Base-by-base conservation (phyloP, 345 rosid species). In the Cardamine chenopodiifolia region DNA sequence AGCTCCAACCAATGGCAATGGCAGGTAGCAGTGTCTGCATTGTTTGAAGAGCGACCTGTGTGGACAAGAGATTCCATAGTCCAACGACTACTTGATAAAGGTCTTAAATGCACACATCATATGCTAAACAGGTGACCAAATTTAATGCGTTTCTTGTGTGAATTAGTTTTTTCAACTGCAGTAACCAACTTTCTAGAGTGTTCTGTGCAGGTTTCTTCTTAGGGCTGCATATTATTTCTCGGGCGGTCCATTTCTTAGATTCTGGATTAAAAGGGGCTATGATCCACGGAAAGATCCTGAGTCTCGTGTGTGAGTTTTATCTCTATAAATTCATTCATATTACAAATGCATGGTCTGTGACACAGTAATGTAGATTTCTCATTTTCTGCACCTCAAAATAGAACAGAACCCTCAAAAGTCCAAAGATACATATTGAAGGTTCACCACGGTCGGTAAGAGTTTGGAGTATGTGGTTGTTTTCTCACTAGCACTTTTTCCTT, bases 211-310 rank as follows among this genome's bases (percentile, higher is more conserved):
- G 86, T 90, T 86, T 82, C 84, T 95, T 55, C 85, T 90, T 71
- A 81, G 88, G 60, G 85, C 88, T 71, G 98, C 96, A 18, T 95
- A 95, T 85, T 95, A 95, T 85, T 95, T 95, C 57, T 86, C 91
- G 22, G 82, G 83, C 60, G 97, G 99, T 66, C 99, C 99, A 35
- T 92, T 87, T 87, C 87, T 76, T 70, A 88, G 87, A 75, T 88
- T 95, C 81, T 95, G 99, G 98, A 90, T 95, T 66, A 89, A 71
- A 78, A 92, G 90, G 83, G 99, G 96, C 77, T 95, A 95, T 77
- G 99, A 95, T 85, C 99, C 99, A 65, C 91, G 96, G 67, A 85
- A 86, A 78, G 98, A 95, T 85, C 97, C 97, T 29, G 93, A 90
- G 68, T 92, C 99, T 80, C 86, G 94, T 81, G 88, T 88, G 99